Evolutionary conservation across 192 early-diverging fungal genomes (phyloP), one percentile per base, ranked within the genome.

Genomic region (Backusella psychrophila): DNA sequence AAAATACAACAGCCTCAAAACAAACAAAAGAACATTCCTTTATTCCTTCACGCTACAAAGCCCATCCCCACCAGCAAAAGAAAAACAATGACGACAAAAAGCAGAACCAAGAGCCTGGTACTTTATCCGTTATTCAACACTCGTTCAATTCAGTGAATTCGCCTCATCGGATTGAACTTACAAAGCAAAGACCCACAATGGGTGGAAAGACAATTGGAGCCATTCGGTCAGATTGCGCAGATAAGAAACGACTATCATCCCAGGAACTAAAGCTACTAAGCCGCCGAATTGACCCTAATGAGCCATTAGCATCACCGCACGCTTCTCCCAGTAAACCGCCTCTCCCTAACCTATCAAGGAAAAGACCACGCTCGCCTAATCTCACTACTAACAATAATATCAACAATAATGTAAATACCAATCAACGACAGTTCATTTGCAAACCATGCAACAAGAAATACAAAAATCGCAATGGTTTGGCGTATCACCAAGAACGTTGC

Each of bases 401-500:
- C n/a, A 26, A 11, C 7, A 69, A 7, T 69, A 29, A 69, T 39
- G 12, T 36, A 35, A 39, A 69, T 39, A 66, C 31, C 35, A 46
- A 49, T 69, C 33, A 42, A 29, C 46, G 66, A 3, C 75, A 75
- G 36, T 75, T 78, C 36, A 83, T 82, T 56, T 92, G 91, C 77
- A 82, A 88, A 39, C 87, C 86, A 76, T 92, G 91, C 65, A 81
- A 85, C 53, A 92, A 91, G 75, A 83, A 84, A 69, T 91, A 89
- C 78, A 88, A 89, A 69, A 89, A 90, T 75, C 86, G 86, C 33
- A 82, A 80, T 65, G 89, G 90, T 38, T 84, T 92, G 7, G 77
- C 84, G 2, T 88, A 88, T 53, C 91, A 92, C 59, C 29, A 78
- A 33, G 76, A 77, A 19, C 66, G 80, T 19, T 81, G 80, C 38